phyloP scores from a whole-genome alignment of 176 grass and related monocot species.

The Chrysopogon serrulatus region DNA sequence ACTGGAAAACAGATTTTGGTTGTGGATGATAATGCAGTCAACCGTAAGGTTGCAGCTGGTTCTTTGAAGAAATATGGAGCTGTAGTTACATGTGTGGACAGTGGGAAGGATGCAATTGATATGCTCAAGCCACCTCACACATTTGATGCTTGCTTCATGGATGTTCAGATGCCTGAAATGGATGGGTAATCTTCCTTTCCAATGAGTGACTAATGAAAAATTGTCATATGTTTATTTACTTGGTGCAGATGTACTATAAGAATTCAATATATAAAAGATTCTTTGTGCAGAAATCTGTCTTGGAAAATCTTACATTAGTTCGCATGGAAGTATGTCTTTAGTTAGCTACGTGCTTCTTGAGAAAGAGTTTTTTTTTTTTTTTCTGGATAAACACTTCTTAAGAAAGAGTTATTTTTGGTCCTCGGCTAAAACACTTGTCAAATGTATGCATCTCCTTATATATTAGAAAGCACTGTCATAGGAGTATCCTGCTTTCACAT shows the following conservation, averaged over 20 bases:
- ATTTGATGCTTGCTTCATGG: conserved; percentile 91
- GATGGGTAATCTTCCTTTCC: conserved; percentile 52
- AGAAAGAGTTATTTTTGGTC: neutral
- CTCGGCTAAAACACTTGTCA: neutral
- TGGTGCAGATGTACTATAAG: neutral
- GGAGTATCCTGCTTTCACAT: neutral
- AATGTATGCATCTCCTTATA: neutral
- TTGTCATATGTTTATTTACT: neutral
- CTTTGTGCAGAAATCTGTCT: neutral
- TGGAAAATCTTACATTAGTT: neutral
- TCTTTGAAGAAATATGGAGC: conserved; percentile 84
- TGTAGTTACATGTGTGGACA: conserved; percentile 57
- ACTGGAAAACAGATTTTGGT: conserved; percentile 65
- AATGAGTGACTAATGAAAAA: neutral
- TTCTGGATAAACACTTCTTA: too few species aligned
- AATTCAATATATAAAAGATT: neutral
- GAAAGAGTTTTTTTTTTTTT: neutral
- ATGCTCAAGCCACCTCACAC: conserved; percentile 58
- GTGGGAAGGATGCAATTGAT: conserved; percentile 65
- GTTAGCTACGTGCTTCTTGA: neutral
- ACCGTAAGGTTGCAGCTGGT: conserved; percentile 65
- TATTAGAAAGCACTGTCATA: neutral
- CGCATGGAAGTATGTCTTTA: neutral
- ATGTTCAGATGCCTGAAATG: conserved; percentile 91
- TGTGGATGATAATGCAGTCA: conserved; percentile 83